These are phyloP conservation scores for Fusarium sp. DNA, from an alignment of 2,329 filamentous ascomycete genomes.

Conservation along the genomic window DNA sequence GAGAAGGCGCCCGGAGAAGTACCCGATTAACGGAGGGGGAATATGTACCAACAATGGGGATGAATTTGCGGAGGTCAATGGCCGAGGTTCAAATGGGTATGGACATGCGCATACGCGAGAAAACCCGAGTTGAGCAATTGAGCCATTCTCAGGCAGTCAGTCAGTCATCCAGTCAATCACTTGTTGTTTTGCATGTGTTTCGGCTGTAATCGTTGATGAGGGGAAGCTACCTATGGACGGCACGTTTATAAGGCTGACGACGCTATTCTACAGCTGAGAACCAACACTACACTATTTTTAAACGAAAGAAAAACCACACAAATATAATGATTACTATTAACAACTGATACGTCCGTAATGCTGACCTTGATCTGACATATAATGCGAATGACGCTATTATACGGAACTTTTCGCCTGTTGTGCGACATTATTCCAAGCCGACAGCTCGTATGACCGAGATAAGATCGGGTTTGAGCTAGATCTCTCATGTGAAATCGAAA, in stretches of 20 bases:
- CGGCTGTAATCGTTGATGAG: slow-evolving; percentile 6
- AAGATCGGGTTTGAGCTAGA: slow-evolving; percentile 18
- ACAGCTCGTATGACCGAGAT: slow-evolving; percentile 32
- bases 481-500: slow-evolving; percentile 41
- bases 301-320: background rate
- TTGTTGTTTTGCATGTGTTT: slow-evolving; percentile 35
- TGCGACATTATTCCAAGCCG: slow-evolving; percentile 21
- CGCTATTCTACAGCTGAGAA: slow-evolving; percentile 22
- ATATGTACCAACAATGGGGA: slow-evolving; percentile 15
- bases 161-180: slow-evolving; percentile 12
- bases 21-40: slow-evolving; percentile 36
- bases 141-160: slow-evolving; percentile 1
- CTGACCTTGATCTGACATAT: slow-evolving; percentile 6
- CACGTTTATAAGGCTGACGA: slow-evolving; percentile 26
- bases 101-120: slow-evolving; percentile 31
- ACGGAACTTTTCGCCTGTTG: slow-evolving; percentile 3
- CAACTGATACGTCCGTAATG: background rate
- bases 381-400: background rate
- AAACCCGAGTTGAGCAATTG: slow-evolving; percentile 25
- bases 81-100: slow-evolving; percentile 32
- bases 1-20: slow-evolving; percentile 16
- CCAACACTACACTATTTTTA: slow-evolving; percentile 6
- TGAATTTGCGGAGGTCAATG: slow-evolving; percentile 34
- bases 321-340: background rate
- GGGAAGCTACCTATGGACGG: background rate